Evolutionary conservation across 2,329 filamentous ascomycete genomes (phyloP).

Genomic region (Talaromyces sp.): DNA sequence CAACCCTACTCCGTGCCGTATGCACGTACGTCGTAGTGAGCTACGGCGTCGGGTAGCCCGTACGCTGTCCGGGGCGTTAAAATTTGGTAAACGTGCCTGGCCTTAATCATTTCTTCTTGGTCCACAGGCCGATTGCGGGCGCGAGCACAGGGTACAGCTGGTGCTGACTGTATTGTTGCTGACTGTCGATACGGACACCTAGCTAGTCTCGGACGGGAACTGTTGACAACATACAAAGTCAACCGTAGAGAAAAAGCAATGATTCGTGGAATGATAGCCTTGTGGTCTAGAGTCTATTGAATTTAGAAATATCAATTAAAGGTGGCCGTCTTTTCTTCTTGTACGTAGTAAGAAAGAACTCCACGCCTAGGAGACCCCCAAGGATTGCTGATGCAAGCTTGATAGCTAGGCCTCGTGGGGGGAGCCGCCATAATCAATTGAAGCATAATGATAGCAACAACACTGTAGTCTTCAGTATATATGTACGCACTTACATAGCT

Average conservation of each 20-base stretch:
- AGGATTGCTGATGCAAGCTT: background rate
- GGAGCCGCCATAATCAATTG: background rate
- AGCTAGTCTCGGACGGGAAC: background rate
- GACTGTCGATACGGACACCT: background rate
- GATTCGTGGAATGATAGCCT: background rate
- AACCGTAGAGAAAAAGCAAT: background rate
- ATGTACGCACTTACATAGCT: background rate
- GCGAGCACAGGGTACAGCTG: background rate
- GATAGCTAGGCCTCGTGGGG: background rate
- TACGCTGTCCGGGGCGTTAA: background rate
- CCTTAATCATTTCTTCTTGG: background rate
- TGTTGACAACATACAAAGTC: background rate
- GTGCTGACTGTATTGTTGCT: background rate
- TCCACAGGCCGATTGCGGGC: background rate
- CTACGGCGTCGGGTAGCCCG: background rate
- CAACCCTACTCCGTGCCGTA: background rate
- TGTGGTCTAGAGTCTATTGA: background rate
- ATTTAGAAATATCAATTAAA: background rate
- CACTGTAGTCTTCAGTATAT: background rate
- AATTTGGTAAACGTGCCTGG: background rate
- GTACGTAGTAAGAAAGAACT: background rate
- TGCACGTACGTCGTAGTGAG: background rate
- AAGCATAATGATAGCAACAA: background rate
- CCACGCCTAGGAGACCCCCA: background rate
- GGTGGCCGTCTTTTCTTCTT: background rate